Evolutionary conservation across 495 filamentous ascomycete species (phyloP).

Genomic region (Daldinia loculata): DNA sequence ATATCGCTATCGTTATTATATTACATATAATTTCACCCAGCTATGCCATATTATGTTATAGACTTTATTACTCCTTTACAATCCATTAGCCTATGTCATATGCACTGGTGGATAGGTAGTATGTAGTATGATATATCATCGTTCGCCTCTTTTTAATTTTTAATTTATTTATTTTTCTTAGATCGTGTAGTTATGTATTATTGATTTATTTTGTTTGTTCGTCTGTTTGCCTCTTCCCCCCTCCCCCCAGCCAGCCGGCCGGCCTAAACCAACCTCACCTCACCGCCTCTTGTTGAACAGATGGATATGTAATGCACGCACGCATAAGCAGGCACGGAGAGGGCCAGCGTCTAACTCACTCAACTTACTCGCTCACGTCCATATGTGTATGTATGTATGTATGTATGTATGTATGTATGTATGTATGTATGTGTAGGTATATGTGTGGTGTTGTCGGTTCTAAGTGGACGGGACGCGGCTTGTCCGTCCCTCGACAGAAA

Average conservation of each 20-base stretch:
- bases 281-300: conserved; percentile 38
- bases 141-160: background rate
- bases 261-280: conserved; percentile 18
- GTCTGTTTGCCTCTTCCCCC: background rate
- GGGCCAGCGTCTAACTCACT: background rate
- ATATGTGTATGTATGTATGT: background rate
- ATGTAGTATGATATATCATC: background rate
- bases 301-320: conserved; percentile 6
- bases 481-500: conserved; percentile 23
- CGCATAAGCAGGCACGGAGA: background rate
- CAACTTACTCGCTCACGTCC: background rate
- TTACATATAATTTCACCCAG: too few species aligned
- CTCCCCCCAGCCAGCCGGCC: background rate
- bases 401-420: background rate
- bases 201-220: background rate
- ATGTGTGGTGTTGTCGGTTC: background rate
- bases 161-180: too few species aligned
- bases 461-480: conserved; percentile 36
- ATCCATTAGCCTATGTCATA: background rate
- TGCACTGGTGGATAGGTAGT: background rate
- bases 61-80: conserved; percentile 6
- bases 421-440: background rate
- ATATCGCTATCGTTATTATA: background rate
- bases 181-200: background rate
- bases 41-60: background rate